These are phyloP conservation scores for Trichoderma hamatum DNA, from an alignment of 2,329 filamentous ascomycete species.

Conservation along the genomic window DNA sequence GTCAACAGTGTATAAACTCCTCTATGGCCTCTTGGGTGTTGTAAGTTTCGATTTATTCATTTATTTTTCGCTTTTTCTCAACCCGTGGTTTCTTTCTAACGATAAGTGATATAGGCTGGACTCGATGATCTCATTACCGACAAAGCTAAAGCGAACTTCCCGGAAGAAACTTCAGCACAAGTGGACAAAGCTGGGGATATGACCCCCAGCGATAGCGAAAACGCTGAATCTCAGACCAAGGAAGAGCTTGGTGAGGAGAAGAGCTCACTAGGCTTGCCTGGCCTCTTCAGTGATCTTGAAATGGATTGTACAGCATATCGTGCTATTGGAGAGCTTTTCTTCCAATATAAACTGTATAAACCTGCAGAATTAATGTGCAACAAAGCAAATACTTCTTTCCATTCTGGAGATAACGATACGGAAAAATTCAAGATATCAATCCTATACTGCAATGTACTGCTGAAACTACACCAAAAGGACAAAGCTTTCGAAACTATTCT, in stretches of 20 bases:
- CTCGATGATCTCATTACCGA: constrained; percentile 27
- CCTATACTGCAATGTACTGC: constrained; percentile 29
- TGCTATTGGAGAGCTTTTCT: constrained; percentile 31
- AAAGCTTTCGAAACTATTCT: constrained; percentile 31
- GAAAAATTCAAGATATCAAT: constrained; percentile 30
- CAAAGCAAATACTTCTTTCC: constrained; percentile 27
- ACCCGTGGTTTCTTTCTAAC: not conserved
- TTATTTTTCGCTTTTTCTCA: too few species aligned
- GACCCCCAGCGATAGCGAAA: not conserved
- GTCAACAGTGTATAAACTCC: constrained; percentile 24
- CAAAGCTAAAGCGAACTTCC: constrained; percentile 31
- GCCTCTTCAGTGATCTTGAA: constrained; percentile 32
- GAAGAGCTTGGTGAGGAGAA: constrained; percentile 25
- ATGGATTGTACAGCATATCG: constrained; percentile 30
- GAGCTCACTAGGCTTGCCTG: constrained; percentile 30
- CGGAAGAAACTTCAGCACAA: not conserved
- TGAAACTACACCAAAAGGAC: constrained; percentile 23
- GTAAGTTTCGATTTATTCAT: constrained; percentile 17
- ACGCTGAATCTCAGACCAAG: not conserved
- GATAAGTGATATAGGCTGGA: constrained; percentile 20
- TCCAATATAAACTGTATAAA: constrained; percentile 26
- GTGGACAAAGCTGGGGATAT: not conserved
- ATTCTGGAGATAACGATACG: constrained; percentile 9
- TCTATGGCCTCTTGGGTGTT: constrained; percentile 26
- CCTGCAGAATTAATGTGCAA: constrained; percentile 30